phyloP scores from a whole-genome alignment of 805 yeast genomes.

The Myxozyma nipponensis region DNA sequence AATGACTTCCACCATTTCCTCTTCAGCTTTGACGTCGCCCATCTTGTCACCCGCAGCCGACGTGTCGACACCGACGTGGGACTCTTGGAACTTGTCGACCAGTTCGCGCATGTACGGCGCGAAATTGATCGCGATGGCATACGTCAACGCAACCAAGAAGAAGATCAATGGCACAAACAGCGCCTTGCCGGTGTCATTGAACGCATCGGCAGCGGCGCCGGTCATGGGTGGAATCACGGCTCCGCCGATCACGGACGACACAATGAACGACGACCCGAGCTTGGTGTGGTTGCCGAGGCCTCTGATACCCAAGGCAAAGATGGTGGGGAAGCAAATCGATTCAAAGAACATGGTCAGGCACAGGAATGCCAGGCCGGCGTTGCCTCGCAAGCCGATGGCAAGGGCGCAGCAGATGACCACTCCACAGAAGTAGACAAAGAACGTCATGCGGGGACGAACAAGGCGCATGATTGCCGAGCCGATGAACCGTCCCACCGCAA shows the following conservation, averaged over 20 bases:
- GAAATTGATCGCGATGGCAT: background rate
- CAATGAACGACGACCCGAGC: constrained; percentile 1
- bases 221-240: constrained; percentile 2
- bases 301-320: constrained; percentile 3
- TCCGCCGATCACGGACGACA: constrained; percentile 1
- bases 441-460: constrained; percentile 8
- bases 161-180: constrained; percentile 1
- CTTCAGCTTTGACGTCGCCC: background rate
- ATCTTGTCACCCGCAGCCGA: background rate
- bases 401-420: background rate
- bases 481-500: constrained; percentile 10
- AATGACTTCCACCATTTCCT: background rate
- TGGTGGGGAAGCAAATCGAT: background rate
- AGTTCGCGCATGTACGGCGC: too few species aligned
- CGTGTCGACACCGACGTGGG: background rate
- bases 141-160: background rate
- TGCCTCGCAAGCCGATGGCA: background rate
- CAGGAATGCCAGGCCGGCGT: constrained; percentile 4
- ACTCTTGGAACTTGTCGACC: background rate
- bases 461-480: constrained; percentile 11
- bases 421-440: background rate
- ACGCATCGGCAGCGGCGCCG: background rate
- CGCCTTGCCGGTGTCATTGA: background rate
- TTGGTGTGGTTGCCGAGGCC: constrained; percentile 4
- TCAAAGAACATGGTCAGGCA: constrained; percentile 1